Evolutionary conservation across 2,329 filamentous ascomycete genomes (phyloP), one percentile per base, ranked within the genome.

Genomic region (Sarocladium brachiariae): DNA sequence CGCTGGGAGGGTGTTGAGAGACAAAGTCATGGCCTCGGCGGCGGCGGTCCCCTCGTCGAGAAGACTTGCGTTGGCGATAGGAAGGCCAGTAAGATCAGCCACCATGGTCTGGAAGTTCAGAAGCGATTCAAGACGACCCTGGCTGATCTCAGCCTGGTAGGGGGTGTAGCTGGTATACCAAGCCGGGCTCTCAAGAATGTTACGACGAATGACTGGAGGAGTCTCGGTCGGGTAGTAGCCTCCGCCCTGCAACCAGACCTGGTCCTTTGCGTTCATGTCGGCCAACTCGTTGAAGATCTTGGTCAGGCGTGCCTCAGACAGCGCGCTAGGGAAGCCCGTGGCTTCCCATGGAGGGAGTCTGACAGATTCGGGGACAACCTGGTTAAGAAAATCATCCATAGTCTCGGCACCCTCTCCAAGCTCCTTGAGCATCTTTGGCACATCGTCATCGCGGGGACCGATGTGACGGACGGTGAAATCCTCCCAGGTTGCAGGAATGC

Each of bases 101-200:
- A 95, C 86, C 73, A 97, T 77, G 16, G 92, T 97, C 74, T 97
- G 92, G 73, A 90, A 97, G 75, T 97, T 97, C 55, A 97, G 75
- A 50, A 97, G 74, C 5, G 89, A 95, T 75, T 96, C 89, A 55
- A 97, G 71, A 51, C 92, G 84, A 31, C 92, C 92, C 71, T 97
- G 92, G 66, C 90, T 96, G 73, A 97, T 96, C 71, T 97, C 92
- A 2, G 92, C 87, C 72, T 97, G 92, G 70, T 96, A 97, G 14
- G 92, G 92, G 0, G 92, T 96, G 68, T 97, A 96, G 71, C 90
- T 96, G 35, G 92, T 97, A 68, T 97, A 97, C 92, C 92, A 97
- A 9, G 85, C 90, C 4, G 92, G 92, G 65, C 87, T 92, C 75
- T 97, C 90, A 52, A 97, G 73, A 4, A 97, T 78, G 65, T 96